Percentiles rank a stretch among this genome's conserved stretches.
phyloP scores from a whole-genome alignment of 2,329 filamentous ascomycete species.

The Myriosclerotinia scirpicola region DNA sequence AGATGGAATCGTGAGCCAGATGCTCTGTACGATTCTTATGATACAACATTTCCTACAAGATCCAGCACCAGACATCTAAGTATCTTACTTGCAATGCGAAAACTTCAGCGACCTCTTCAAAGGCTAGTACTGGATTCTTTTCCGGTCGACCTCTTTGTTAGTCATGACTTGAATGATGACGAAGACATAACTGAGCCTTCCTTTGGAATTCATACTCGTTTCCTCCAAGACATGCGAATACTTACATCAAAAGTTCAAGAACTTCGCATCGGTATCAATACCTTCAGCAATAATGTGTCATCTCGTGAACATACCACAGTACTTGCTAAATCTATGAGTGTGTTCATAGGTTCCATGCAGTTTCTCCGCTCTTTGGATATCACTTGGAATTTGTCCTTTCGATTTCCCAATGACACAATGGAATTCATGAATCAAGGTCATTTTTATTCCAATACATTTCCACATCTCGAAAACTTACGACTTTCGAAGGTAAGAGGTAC shows the following conservation, averaged over 20 bases:
- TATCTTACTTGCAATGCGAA: no score
- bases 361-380: neutral
- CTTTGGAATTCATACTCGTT: slow-evolving; percentile 6
- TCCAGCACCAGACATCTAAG: no score
- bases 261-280: slow-evolving; percentile 16
- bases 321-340: slow-evolving; percentile 8
- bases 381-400: slow-evolving; percentile 10
- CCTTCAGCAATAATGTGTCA: neutral
- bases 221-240: slow-evolving; percentile 14
- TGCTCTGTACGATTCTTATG: slow-evolving; percentile 15
- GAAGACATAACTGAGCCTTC: neutral
- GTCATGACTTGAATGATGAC: neutral
- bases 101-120: no score
- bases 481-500: slow-evolving; percentile 16
- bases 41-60: slow-evolving; percentile 19
- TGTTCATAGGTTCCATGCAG: neutral
- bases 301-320: neutral
- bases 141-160: no score
- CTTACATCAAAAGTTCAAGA: slow-evolving; percentile 5
- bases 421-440: neutral
- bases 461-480: neutral
- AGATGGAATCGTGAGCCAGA: slow-evolving; percentile 15
- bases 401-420: neutral
- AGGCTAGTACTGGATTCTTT: no score
- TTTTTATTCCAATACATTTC: slow-evolving; percentile 14